Evolutionary conservation across 1,284 basidiomycete species (phyloP).

Genomic region (Cryptococcus neoformans): DNA sequence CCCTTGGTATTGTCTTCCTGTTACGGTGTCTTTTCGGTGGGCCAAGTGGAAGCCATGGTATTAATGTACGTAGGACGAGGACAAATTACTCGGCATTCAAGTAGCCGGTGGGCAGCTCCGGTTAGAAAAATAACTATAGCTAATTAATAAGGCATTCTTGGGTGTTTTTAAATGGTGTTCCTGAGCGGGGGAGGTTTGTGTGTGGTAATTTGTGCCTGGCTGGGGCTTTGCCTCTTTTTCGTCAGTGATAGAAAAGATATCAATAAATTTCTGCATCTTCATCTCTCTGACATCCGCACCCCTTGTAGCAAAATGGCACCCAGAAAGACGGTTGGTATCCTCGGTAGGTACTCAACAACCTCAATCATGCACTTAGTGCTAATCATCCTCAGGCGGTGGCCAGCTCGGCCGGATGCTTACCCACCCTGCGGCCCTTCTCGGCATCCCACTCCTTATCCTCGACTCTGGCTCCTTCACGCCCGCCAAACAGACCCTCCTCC

Average conservation of each 20-base stretch:
- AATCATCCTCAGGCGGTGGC: constrained; percentile 70
- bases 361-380: background rate
- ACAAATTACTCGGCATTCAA: background rate
- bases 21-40: background rate
- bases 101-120: background rate
- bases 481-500: constrained; percentile 82
- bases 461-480: constrained; percentile 77
- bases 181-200: too few species aligned
- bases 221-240: background rate
- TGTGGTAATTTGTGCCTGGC: too few species aligned
- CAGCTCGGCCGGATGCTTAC: constrained; percentile 98
- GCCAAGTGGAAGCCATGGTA: background rate
- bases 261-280: too few species aligned
- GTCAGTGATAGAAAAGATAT: background rate
- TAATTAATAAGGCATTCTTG: background rate
- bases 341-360: constrained; percentile 28
- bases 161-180: background rate
- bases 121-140: too few species aligned
- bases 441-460: constrained; percentile 82
- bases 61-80: background rate
- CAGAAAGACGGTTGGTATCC: constrained; percentile 48
- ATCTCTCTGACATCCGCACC: too few species aligned
- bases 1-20: background rate
- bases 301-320: constrained; percentile 31
- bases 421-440: constrained; percentile 82